Evolutionary conservation across 495 filamentous ascomycete genomes (phyloP).

Genomic region (Penicillium bovifimosum): DNA sequence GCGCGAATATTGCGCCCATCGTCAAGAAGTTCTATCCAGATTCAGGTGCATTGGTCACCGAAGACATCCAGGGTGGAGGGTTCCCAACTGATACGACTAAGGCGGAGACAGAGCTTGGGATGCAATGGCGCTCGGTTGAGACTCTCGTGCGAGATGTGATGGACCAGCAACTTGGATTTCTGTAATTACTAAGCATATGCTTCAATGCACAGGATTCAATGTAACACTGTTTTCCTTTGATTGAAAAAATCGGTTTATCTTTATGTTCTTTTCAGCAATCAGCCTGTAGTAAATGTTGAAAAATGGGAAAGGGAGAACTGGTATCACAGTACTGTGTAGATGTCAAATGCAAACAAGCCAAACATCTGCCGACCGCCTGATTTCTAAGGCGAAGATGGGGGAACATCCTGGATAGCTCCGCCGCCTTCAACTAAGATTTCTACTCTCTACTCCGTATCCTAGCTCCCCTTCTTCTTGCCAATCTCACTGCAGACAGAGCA

Average conservation of each 20-base stretch:
- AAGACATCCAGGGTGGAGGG: conserved; percentile 20
- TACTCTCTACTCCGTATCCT: not conserved
- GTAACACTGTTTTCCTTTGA: too few relatives aligned
- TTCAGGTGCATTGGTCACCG: conserved; percentile 18
- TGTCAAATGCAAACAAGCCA: conserved; percentile 13
- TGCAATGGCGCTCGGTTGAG: conserved; percentile 29
- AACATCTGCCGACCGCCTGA: conserved; percentile 5
- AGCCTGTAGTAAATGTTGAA: too few relatives aligned
- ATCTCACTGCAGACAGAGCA: not conserved
- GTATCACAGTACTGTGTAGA: too few relatives aligned
- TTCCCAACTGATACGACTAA: conserved; percentile 53
- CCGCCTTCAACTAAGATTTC: not conserved
- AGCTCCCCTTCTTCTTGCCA: too few relatives aligned
- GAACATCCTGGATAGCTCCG: conserved; percentile 3
- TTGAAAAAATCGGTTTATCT: too few relatives aligned
- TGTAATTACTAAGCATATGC: not conserved
- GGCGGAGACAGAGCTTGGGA: conserved; percentile 38
- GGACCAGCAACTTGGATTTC: conserved; percentile 31
- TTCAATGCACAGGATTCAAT: not conserved
- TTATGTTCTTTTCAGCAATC: too few relatives aligned
- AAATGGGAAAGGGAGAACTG: too few relatives aligned
- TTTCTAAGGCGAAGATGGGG: conserved; percentile 11
- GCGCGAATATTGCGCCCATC: conserved; percentile 26
- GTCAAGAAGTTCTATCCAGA: conserved; percentile 27
- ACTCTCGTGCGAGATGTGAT: conserved; percentile 32